A percentile compares a stretch with the other conserved stretches of the same genome.
phyloP scores from a whole-genome alignment of 192 early-diverging fungal genomes.

The Coemansia sp. region DNA sequence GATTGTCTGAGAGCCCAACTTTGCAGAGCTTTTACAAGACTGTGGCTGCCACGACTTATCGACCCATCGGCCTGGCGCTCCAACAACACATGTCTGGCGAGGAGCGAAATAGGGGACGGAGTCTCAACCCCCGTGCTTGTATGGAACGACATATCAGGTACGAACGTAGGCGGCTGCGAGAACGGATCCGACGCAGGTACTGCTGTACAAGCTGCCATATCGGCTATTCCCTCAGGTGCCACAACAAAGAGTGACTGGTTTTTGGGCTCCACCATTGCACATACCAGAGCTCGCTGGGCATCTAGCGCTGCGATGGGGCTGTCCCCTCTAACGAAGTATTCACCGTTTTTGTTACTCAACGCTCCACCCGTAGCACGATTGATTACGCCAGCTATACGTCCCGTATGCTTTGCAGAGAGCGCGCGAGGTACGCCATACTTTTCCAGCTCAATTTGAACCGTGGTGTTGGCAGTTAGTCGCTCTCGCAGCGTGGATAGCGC shows the following conservation, averaged over 20 bases:
- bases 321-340: constrained; percentile 29
- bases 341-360: constrained; percentile 13
- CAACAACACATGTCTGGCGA: constrained; percentile 14
- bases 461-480: constrained; percentile 19
- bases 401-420: constrained; percentile 14
- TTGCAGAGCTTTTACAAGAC: constrained; percentile 7
- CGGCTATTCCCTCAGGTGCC: neutral
- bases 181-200: constrained; percentile 21
- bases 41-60: neutral
- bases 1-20: constrained; percentile 12
- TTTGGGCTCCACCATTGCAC: constrained; percentile 25
- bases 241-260: constrained; percentile 23
- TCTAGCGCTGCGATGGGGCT: constrained; percentile 23
- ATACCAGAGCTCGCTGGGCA: constrained; percentile 28
- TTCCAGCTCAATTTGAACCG: constrained; percentile 20
- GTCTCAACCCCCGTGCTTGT: neutral
- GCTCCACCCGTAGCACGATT: neutral
- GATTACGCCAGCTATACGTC: constrained; percentile 5
- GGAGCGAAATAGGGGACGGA: neutral
- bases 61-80: neutral
- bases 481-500: constrained; percentile 41
- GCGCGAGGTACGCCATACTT: constrained; percentile 16
- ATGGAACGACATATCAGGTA: constrained; percentile 14
- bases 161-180: constrained; percentile 17
- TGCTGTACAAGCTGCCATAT: neutral